A percentile compares a stretch with the other conserved stretches of the same genome.
Conservation (phyloP, 805 yeast genomes). For the Komagataella ulmi region DNA sequence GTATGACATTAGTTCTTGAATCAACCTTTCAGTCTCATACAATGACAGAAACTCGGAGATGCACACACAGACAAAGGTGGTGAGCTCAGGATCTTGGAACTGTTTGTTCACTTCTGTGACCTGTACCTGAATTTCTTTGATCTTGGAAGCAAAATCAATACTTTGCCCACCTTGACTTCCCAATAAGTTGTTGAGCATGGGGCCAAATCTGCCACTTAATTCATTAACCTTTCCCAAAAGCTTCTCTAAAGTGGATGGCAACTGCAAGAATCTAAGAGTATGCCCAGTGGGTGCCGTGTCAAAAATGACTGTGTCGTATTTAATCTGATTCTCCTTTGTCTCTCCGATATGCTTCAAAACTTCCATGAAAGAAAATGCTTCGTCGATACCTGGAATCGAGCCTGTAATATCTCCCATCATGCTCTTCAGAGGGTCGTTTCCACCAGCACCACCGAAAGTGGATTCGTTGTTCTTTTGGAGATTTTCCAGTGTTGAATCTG, state of each 20-base stretch:
- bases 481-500: conserved; percentile 86
- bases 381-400: conserved; percentile 96
- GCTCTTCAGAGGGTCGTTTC: conserved; percentile 49
- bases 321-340: conserved; percentile 22
- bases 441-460: conserved; percentile 32
- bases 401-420: conserved; percentile 87
- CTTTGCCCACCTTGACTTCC: conserved; percentile 52
- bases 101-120: conserved; percentile 87
- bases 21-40: conserved; percentile 95
- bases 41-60: conserved; percentile 92
- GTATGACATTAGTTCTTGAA: conserved; percentile 89
- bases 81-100: conserved; percentile 90
- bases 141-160: conserved; percentile 37
- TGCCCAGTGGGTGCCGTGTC: conserved; percentile 99
- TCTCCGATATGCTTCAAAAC: conserved; percentile 94
- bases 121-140: conserved; percentile 66
- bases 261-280: conserved; percentile 85
- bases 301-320: conserved; percentile 81
- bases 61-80: conserved; percentile 94
- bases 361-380: conserved; percentile 95
- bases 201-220: conserved; percentile 78
- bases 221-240: conserved; percentile 80
- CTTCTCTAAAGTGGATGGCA: conserved; percentile 86
- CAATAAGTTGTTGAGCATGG: conserved; percentile 76
- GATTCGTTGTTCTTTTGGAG: conserved; percentile 49